phyloP scores from a whole-genome alignment of 371 early-diverging fungal species.

The Actinomortierella ambigua region DNA sequence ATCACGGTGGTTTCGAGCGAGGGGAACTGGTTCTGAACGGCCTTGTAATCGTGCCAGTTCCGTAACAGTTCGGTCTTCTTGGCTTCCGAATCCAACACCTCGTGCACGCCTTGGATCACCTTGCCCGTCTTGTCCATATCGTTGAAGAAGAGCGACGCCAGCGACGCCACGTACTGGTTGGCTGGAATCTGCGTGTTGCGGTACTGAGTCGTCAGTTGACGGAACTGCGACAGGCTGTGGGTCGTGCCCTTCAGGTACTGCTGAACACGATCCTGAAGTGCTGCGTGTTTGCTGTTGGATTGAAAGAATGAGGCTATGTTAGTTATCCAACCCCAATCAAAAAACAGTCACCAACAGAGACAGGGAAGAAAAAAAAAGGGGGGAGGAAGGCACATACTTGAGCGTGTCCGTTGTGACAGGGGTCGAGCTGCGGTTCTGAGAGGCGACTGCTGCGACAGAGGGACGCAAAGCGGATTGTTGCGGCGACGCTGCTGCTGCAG shows the following conservation, averaged over 20 bases:
- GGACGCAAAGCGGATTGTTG: no score
- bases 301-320: not conserved
- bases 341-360: not conserved
- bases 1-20: constrained; percentile 28
- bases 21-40: constrained; percentile 43
- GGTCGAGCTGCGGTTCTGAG: not conserved
- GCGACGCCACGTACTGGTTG: constrained; percentile 59
- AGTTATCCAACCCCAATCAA: not conserved
- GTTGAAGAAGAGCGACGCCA: constrained; percentile 54
- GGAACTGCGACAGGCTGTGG: constrained; percentile 64
- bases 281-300: constrained; percentile 43
- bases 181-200: constrained; percentile 55
- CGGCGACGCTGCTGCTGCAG: constrained; percentile 12
- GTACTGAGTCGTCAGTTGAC: constrained; percentile 60
- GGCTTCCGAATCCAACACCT: constrained; percentile 57
- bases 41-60: constrained; percentile 74
- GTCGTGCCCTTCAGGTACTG: constrained; percentile 49
- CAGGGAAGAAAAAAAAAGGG: not conserved
- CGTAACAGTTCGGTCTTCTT: constrained; percentile 69
- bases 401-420: constrained; percentile 21
- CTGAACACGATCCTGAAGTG: constrained; percentile 53
- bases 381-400: constrained; percentile 7
- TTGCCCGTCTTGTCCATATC: constrained; percentile 55
- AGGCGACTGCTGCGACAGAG: not conserved
- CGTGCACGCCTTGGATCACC: constrained; percentile 58